A percentile compares a stretch with the other conserved stretches of the same genome.
Conservation (phyloP, 352 stramenopile species). For the Phytopythium kandeliae region DNA sequence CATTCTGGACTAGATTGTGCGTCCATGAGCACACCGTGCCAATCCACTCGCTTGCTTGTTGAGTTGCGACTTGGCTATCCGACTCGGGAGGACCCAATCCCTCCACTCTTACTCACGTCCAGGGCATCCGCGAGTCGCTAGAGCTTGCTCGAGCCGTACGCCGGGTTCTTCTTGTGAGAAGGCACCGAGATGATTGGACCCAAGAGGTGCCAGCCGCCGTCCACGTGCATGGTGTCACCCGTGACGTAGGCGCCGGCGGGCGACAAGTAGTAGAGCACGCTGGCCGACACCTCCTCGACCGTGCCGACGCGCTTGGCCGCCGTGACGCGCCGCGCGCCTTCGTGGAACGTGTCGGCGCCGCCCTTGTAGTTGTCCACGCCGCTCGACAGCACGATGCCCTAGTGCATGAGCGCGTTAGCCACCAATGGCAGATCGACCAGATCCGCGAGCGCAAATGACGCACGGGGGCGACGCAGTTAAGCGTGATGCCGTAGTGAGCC, state of each 20-base stretch:
- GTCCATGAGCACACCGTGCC: too few species aligned
- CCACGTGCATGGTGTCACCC: constrained; percentile 83
- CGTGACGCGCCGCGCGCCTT: constrained; percentile 65
- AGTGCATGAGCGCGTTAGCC: too few species aligned
- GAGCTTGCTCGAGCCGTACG: constrained; percentile 77
- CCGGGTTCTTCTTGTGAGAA: constrained; percentile 64
- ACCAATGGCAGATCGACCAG: too few species aligned
- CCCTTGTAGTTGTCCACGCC: constrained; percentile 84
- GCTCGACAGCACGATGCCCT: constrained; percentile 62
- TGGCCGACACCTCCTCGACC: constrained; percentile 88
- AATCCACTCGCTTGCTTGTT: too few species aligned
- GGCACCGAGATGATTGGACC: constrained; percentile 72
- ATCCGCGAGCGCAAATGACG: constrained; percentile 2
- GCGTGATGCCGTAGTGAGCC: constrained; percentile 83
- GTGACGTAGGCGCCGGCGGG: constrained; percentile 89
- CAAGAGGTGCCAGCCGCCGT: constrained; percentile 77
- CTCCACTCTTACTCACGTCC: neutral
- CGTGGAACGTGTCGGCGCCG: constrained; percentile 75
- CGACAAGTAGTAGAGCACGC: constrained; percentile 87
- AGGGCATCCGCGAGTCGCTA: constrained; percentile 9
- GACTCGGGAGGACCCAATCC: too few species aligned
- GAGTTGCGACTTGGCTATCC: too few species aligned
- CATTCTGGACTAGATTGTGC: neutral
- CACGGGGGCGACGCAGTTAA: constrained; percentile 90
- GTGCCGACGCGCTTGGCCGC: constrained; percentile 82